These are phyloP conservation scores for Chrysanthemum lavandulifolium DNA, from an alignment of 129 eudicot genomes.

Conservation along the genomic window DNA sequence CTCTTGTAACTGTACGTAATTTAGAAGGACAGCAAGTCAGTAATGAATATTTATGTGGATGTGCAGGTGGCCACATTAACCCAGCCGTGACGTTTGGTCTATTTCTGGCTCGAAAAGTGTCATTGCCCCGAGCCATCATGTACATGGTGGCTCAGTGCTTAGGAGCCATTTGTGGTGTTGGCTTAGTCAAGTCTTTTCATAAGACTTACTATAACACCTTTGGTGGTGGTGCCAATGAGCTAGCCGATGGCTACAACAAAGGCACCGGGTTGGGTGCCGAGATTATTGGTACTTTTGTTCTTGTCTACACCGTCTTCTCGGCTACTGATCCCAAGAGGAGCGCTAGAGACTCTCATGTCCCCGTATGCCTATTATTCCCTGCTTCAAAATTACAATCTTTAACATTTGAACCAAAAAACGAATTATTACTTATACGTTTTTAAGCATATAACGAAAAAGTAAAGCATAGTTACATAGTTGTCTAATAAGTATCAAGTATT, in stretches of 20 bases:
- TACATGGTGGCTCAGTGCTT: slow-evolving; percentile 70
- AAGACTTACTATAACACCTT: slow-evolving; percentile 40
- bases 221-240: slow-evolving; percentile 67
- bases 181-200: slow-evolving; percentile 60
- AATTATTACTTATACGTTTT: not conserved
- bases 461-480: too few relatives aligned
- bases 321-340: slow-evolving; percentile 75
- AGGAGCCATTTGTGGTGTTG: slow-evolving; percentile 73
- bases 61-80: slow-evolving; percentile 66
- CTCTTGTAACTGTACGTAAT: not conserved
- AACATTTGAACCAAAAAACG: too few relatives aligned
- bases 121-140: slow-evolving; percentile 55
- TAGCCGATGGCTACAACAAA: slow-evolving; percentile 46
- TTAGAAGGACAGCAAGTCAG: not conserved
- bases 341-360: slow-evolving; percentile 68
- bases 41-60: slow-evolving; percentile 3
- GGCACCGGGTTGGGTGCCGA: slow-evolving; percentile 64
- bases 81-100: slow-evolving; percentile 79
- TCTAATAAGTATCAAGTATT: too few relatives aligned
- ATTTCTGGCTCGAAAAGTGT: slow-evolving; percentile 63
- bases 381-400: too few relatives aligned
- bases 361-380: slow-evolving; percentile 35
- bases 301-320: slow-evolving; percentile 74
- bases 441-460: too few relatives aligned
- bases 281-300: slow-evolving; percentile 70